Evolutionary conservation across 2,329 filamentous ascomycete genomes (phyloP).

Genomic region (Neopestalotiopsis rosae): DNA sequence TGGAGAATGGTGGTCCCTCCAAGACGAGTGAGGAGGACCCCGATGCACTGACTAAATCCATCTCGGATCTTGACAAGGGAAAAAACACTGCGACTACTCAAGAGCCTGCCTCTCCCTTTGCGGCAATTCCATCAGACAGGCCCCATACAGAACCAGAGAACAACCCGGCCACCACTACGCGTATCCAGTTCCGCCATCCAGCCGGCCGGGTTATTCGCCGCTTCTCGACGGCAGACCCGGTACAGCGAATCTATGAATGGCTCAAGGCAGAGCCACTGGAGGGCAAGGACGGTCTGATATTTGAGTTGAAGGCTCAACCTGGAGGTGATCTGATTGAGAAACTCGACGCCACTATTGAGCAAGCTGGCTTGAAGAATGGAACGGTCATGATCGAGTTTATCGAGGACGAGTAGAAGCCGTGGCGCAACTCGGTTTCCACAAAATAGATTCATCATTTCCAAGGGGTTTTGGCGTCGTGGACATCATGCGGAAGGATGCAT

Average conservation of each 20-base stretch:
- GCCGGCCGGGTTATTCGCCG: slow-evolving; percentile 84
- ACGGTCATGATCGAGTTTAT: slow-evolving; percentile 95
- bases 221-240: slow-evolving; percentile 78
- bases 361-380: slow-evolving; percentile 87
- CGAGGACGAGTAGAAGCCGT: slow-evolving; percentile 52
- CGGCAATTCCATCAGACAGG: slow-evolving; percentile 71
- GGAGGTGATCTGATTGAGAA: slow-evolving; percentile 80
- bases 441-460: background rate
- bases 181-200: slow-evolving; percentile 91
- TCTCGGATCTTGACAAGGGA: slow-evolving; percentile 56
- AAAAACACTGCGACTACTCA: slow-evolving; percentile 47
- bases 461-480: slow-evolving; percentile 6
- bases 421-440: background rate
- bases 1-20: slow-evolving; percentile 58
- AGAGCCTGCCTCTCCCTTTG: slow-evolving; percentile 56
- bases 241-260: slow-evolving; percentile 92
- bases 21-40: slow-evolving; percentile 74
- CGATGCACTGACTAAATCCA: slow-evolving; percentile 81
- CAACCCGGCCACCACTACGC: slow-evolving; percentile 74
- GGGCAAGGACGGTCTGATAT: slow-evolving; percentile 77
- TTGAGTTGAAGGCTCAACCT: slow-evolving; percentile 86
- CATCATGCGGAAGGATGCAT: background rate
- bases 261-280: slow-evolving; percentile 87
- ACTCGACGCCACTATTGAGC: slow-evolving; percentile 76
- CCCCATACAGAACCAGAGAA: slow-evolving; percentile 80